Conservation (phyloP, 176 grass and related monocot species). For the Hordeum marinum region DNA sequence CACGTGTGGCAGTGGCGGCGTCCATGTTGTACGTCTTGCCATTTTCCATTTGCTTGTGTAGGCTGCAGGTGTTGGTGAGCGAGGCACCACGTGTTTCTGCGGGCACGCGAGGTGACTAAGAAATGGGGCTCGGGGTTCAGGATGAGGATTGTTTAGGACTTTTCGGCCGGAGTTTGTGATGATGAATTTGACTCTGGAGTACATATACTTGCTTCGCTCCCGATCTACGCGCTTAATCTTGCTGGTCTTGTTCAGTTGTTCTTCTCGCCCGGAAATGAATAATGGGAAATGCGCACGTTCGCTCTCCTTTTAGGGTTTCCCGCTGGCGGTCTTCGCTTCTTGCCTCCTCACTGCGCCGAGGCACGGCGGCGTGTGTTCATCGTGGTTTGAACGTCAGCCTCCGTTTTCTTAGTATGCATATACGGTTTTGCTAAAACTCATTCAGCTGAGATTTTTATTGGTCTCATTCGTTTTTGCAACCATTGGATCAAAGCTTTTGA, state of each 20-base stretch:
- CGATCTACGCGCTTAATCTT: background rate
- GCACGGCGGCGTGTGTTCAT: too few species aligned
- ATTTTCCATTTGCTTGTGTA: background rate
- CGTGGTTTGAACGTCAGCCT: too few species aligned
- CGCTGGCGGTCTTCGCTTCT: too few species aligned
- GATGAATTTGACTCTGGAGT: background rate
- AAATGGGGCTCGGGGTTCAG: background rate
- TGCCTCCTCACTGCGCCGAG: too few species aligned
- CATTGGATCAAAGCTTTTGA: too few species aligned
- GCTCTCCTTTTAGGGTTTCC: too few species aligned
- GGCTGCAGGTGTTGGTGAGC: background rate
- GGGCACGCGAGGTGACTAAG: background rate
- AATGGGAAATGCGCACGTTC: background rate
- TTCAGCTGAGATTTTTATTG: too few species aligned
- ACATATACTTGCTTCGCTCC: background rate
- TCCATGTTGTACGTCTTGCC: background rate
- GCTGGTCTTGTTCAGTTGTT: too few species aligned
- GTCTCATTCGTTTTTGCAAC: too few species aligned
- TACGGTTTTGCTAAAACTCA: too few species aligned
- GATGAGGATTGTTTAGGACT: background rate
- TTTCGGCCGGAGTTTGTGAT: background rate
- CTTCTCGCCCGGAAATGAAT: background rate
- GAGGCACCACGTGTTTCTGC: background rate
- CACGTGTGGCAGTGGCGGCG: background rate
- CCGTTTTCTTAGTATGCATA: too few species aligned